phyloP scores from a whole-genome alignment of 2,329 filamentous ascomycete genomes.

The Penicillium sp. region DNA sequence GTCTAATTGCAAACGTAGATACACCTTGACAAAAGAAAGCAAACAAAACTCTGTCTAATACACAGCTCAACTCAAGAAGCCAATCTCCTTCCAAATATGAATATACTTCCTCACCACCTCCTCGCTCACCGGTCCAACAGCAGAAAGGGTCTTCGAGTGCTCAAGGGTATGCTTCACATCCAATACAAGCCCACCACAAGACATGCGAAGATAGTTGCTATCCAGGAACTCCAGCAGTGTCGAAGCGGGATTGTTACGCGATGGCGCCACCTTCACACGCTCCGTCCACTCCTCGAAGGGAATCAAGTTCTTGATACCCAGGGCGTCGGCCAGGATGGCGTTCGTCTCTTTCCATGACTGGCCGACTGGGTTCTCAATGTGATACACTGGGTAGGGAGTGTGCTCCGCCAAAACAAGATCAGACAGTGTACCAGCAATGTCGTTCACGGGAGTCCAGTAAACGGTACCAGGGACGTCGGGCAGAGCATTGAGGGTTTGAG shows the following conservation, averaged over 20 bases:
- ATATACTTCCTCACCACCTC: slow-evolving; percentile 38
- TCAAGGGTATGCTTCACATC: slow-evolving; percentile 37
- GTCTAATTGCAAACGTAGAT: no score
- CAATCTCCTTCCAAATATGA: slow-evolving; percentile 35
- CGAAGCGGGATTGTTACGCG: slow-evolving; percentile 33
- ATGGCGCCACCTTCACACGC: slow-evolving; percentile 31
- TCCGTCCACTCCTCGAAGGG: slow-evolving; percentile 46
- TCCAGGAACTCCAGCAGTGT: slow-evolving; percentile 35
- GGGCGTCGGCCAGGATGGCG: slow-evolving; percentile 33
- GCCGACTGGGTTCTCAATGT: slow-evolving; percentile 49
- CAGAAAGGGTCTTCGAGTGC: slow-evolving; percentile 39
- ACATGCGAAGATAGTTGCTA: slow-evolving; percentile 45
- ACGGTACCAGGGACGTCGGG: slow-evolving; percentile 41
- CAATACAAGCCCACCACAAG: slow-evolving; percentile 48
- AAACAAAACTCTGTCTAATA: no score
- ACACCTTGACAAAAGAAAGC: no score
- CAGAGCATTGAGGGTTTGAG: no score
- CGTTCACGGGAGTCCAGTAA: slow-evolving; percentile 52
- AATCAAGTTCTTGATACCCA: slow-evolving; percentile 39
- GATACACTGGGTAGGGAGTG: slow-evolving; percentile 41
- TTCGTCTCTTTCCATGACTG: slow-evolving; percentile 46
- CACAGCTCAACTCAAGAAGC: slow-evolving; percentile 19
- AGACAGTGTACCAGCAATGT: slow-evolving; percentile 34
- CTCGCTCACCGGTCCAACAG: slow-evolving; percentile 35
- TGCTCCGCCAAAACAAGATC: slow-evolving; percentile 33